A percentile compares a stretch with the other conserved stretches of the same genome.
phyloP scores from a whole-genome alignment of 1,139 yeast species.

The Suhomyces maxii region DNA sequence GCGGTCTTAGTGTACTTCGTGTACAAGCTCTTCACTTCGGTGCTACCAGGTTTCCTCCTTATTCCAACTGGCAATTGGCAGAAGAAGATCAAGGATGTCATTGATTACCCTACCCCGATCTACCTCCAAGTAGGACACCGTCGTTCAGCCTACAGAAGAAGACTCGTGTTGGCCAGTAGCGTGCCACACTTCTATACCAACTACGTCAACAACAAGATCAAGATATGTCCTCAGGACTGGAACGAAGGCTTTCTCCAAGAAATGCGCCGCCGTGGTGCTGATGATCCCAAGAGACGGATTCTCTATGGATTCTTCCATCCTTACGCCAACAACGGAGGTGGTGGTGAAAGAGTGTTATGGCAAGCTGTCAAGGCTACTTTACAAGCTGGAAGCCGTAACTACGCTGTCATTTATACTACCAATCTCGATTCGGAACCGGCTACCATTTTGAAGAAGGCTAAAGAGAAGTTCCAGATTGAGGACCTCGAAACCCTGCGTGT shows the following conservation, averaged over 20 bases:
- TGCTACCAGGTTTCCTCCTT: conserved; percentile 38
- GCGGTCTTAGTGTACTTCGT: conserved; percentile 14
- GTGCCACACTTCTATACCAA: conserved; percentile 53
- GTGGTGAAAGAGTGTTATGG: conserved; percentile 98
- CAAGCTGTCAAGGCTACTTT: conserved; percentile 82
- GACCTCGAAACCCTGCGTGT: conserved; percentile 54
- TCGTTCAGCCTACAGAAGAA: conserved; percentile 49
- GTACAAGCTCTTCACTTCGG: conserved; percentile 21
- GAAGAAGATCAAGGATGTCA: conserved; percentile 36
- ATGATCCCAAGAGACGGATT: conserved; percentile 41
- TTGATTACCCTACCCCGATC: conserved; percentile 35
- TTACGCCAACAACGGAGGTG: conserved; percentile 94
- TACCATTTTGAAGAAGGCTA: conserved; percentile 58
- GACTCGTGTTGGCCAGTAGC: conserved; percentile 51
- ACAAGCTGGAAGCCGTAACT: conserved; percentile 44
- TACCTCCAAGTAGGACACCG: conserved; percentile 41
- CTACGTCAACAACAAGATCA: conserved; percentile 39
- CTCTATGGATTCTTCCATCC: conserved; percentile 93
- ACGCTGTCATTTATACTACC: conserved; percentile 80
- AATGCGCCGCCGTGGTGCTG: conserved; percentile 37
- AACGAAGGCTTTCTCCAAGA: conserved; percentile 27
- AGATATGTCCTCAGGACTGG: conserved; percentile 33
- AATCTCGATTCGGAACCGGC: conserved; percentile 54
- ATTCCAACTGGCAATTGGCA: conserved; percentile 50
- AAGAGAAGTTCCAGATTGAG: conserved; percentile 60